Base-by-base conservation (phyloP, 2,329 filamentous ascomycete genomes). In the Ophiostoma tasmaniense region DNA sequence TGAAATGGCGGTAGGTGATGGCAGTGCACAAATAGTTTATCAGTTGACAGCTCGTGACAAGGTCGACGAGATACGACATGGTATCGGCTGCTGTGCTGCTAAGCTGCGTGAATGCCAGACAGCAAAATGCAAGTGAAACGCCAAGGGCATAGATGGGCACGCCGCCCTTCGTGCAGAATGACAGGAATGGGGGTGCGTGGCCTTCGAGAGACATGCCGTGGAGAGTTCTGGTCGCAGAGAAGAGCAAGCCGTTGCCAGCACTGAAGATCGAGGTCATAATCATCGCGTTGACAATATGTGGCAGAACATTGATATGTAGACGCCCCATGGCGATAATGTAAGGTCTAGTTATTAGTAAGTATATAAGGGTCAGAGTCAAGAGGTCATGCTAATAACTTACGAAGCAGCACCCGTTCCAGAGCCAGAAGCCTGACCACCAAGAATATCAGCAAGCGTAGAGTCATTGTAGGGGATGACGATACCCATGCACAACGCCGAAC, bases 91-190 rank as follows among this genome's bases (percentile, higher is more conserved):
- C 81, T 68, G 79, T 76, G 73, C 81, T 82, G 50, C 81, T 85
- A 61, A 89, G 80, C 74, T 88, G 84, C 76, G 71, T 80, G 77
- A 90, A 90, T 11, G 85, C 84, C 37, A 91, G 78, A 50, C 90
- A 81, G 1, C 86, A 83, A 74, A 91, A 87, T 1, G 83, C 72
- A 1, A 69, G 55, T 6, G 68, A 69, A 37, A 87, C 75, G 1
- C 75, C 72, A 55, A 90, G 87, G 70, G 84, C 87, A 75, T 87
- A 89, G 71, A 89, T 82, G 0, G 89, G 89, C 5, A 91, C 85
- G 30, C 87, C 87, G 61, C 79, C 79, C 71, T 78, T 82, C 8
- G 84, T 86, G 73, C 84, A 87, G 73, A 80, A 82, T 6, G 80
- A 79, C 68, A 88, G 80, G 70, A 87, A 72, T 37, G 73, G 78